phyloP scores from a whole-genome alignment of 179 eudicot genomes.

The Spinacia oleracea region DNA sequence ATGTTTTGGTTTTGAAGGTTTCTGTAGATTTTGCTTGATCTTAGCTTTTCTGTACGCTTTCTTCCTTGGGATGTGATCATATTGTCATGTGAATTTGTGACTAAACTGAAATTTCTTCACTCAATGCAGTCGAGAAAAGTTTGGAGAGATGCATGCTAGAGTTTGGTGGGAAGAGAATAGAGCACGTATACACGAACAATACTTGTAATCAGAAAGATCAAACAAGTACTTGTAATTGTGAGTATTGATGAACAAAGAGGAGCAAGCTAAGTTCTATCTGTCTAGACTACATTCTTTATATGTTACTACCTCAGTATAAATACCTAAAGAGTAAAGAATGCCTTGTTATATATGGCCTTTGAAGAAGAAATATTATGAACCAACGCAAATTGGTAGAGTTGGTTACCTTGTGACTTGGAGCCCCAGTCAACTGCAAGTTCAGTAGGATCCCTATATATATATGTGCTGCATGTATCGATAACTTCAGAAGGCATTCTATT shows the following conservation, averaged over 20 bases:
- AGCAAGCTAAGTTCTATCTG: constrained; percentile 13
- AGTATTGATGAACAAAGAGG: neutral
- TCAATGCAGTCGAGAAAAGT: constrained; percentile 78
- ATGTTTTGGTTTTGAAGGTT: neutral
- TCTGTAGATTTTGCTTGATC: neutral
- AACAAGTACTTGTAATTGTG: neutral
- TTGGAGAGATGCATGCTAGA: constrained; percentile 89
- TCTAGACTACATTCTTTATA: constrained; percentile 19
- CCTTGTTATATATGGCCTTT: constrained; percentile 2
- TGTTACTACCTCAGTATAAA: constrained; percentile 20
- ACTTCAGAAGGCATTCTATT: constrained; percentile 15
- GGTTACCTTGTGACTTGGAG: no score
- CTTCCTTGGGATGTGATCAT: neutral
- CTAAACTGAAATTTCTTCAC: constrained; percentile 15
- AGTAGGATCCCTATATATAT: no score
- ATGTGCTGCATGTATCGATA: constrained; percentile 6
- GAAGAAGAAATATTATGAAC: constrained; percentile 7
- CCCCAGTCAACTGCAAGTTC: no score
- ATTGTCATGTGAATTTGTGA: neutral
- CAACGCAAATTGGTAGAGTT: no score
- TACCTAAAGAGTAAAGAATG: constrained; percentile 21
- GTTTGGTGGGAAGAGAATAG: constrained; percentile 98
- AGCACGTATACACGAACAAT: constrained; percentile 77
- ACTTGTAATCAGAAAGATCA: constrained; percentile 43
- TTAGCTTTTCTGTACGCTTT: neutral